Evolutionary conservation across 2,329 filamentous ascomycete species (phyloP), one percentile per base, ranked within the genome.

Genomic region (Venturia pyrina): DNA sequence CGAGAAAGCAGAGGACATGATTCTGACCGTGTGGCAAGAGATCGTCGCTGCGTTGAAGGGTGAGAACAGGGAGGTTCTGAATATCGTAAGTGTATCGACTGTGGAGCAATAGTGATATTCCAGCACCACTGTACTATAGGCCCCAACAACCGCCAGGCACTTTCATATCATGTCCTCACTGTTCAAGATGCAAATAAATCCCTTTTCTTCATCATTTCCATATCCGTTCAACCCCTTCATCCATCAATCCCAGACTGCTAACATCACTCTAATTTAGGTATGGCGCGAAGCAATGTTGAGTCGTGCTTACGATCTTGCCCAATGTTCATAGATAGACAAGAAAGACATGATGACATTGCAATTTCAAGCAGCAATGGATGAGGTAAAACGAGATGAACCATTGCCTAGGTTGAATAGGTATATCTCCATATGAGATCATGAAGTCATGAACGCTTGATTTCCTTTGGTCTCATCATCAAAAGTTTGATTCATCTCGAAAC

Each of bases 21-120:
- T 19, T 17, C 11, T 65, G 21, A 24, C 13, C 17, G 57, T 66
- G 2, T 66, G 64, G 64, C 21, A 19, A n/a, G 64, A 66, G 19
- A 44, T 66, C 8, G 21, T 66, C 24, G 21, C 32, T 24, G 46
- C 24, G 1, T 46, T 66, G 43, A 61, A 43, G 34, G 24, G 44
- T 10, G 64, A 63, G 21, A 44, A 44, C 17, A n/a, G 6, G n/a
- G 64, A 63, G 28, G 43, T 66, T 24, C 10, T 46, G 1, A 32
- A 40, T 34, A 24, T 62, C 34, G 57, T 59, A 5, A 59, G 32
- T 37, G 15, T 59, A 28, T 37, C 53, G 13, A 37, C 13, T 3
- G 19, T 10, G 28, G 21, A 28, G 32, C 11, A 32, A 15, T n/a
- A 17, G 1, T 57, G 28, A 37, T 8, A 4, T 34, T 37, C 28